These are phyloP conservation scores for Pelargonium cotyledonis DNA, from an alignment of 441 rosid genomes.

Conservation along the genomic window DNA sequence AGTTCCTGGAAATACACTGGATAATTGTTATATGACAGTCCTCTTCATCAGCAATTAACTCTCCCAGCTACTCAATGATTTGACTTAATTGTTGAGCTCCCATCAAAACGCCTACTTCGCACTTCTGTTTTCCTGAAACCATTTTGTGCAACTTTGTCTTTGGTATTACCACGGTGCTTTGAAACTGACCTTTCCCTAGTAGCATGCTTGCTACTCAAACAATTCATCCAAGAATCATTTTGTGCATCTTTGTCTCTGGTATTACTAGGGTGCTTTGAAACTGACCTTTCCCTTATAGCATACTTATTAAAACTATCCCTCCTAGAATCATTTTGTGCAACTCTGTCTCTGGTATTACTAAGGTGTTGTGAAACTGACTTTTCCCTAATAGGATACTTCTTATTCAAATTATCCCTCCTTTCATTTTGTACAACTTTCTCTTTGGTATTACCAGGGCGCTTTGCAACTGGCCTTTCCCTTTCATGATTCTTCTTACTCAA, in stretches of 20 bases:
- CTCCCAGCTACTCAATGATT: slow-evolving; percentile 15
- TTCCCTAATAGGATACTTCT: not conserved
- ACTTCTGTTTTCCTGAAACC: slow-evolving; percentile 13
- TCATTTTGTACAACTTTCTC: not conserved
- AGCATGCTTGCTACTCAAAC: not conserved
- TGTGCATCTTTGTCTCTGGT: not conserved
- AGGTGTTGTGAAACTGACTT: slow-evolving; percentile 5
- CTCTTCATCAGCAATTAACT: slow-evolving; percentile 16
- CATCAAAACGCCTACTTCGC: slow-evolving; percentile 8
- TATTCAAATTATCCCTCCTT: not conserved
- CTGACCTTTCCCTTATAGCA: slow-evolving; percentile 20
- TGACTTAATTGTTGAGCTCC: slow-evolving; percentile 14
- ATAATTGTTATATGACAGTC: slow-evolving; percentile 8
- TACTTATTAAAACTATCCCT: slow-evolving; percentile 21
- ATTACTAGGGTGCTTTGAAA: not conserved
- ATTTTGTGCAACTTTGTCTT: slow-evolving; percentile 6
- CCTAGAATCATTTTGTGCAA: slow-evolving; percentile 7
- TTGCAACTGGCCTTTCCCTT: slow-evolving; percentile 18
- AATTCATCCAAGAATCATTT: not conserved
- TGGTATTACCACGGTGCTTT: slow-evolving; percentile 14
- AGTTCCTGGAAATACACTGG: not conserved
- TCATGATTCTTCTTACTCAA: slow-evolving; percentile 17
- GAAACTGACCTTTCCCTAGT: not conserved
- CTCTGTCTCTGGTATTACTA: slow-evolving; percentile 8
- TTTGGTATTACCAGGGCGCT: not conserved